Evolutionary conservation across 306 rosid genomes (phyloP), one percentile per base, ranked within the genome.

Genomic region (Myrica gale): DNA sequence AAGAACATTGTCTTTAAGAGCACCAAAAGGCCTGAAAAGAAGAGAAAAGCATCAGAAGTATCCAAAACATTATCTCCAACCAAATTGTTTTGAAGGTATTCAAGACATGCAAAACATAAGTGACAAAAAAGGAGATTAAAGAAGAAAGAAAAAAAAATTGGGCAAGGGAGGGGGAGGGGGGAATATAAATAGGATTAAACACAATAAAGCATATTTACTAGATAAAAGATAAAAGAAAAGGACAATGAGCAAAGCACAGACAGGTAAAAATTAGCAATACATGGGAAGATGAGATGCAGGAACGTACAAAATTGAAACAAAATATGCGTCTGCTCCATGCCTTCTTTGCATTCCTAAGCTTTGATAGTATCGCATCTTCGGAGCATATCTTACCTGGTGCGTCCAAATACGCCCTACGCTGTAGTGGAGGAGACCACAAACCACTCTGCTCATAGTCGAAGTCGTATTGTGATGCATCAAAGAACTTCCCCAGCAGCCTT

Each of bases 401-500:
- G 7, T 75, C 85, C 69, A 87, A 67, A 39, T 85, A 89, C 45
- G 51, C 87, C 4, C 72, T 80, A 13, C 85, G 63, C 17, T 26
- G 76, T 21, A 87, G 5, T 0, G 89, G 91, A 42, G 93, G 91
- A 74, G 93, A 89, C 93, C 93, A 89, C 77, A 89, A 58, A 11
- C 89, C 78, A 75, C 93, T 89, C 71, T 89, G 79, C 78, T 82
- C 69, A 45, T 82, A 85, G 58, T 85, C 88, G 39, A 85, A 89
- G 69, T 83, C 88, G 51, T 79, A 85, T 56, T 89, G 81, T 16
- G 89, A 81, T 11, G 89, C 85, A 45, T 89, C 86, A 51, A 83
- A 89, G 84, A 87, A 87, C 79, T 89, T 89, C 45, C 89, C 89
- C 15, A 89, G 76, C 50, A 89, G 91, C 75, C 93, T 86, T 4